A percentile compares a stretch with the other conserved stretches of the same genome.
These are phyloP conservation scores for Nadsonia fulvescens DNA, from an alignment of 805 yeast species.

Conservation along the genomic window DNA sequence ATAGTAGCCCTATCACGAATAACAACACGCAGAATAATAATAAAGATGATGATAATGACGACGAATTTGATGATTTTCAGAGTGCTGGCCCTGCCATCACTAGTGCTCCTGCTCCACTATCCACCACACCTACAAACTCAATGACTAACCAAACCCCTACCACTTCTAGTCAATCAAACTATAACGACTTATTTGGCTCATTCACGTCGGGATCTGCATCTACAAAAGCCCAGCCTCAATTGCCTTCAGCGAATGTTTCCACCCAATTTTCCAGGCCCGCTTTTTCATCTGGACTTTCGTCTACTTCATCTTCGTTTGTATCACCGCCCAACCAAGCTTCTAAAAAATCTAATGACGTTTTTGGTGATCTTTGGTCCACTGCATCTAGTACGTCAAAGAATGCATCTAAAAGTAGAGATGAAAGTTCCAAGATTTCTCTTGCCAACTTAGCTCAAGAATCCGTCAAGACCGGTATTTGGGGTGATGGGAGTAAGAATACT, in stretches of 20 bases:
- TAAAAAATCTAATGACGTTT: constrained; percentile 17
- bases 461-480: constrained; percentile 16
- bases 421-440: no score
- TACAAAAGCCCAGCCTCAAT: not conserved
- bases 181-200: constrained; percentile 11
- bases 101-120: constrained; percentile 9
- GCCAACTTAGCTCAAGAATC: constrained; percentile 15
- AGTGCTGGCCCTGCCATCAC: constrained; percentile 29
- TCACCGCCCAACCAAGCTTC: constrained; percentile 10
- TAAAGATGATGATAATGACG: constrained; percentile 28
- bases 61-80: constrained; percentile 50
- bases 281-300: not conserved
- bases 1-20: no score
- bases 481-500: no score
- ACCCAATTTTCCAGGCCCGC: not conserved
- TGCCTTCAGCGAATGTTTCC: not conserved
- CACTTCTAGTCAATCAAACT: no score
- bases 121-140: constrained; percentile 13
- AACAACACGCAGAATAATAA: no score
- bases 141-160: constrained; percentile 6
- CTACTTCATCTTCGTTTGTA: no score
- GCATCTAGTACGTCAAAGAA: constrained; percentile 14
- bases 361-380: constrained; percentile 23
- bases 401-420: no score
- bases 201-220: constrained; percentile 11